Base-by-base conservation (phyloP, 148 eudicot genomes). In the Cornus suecica region DNA sequence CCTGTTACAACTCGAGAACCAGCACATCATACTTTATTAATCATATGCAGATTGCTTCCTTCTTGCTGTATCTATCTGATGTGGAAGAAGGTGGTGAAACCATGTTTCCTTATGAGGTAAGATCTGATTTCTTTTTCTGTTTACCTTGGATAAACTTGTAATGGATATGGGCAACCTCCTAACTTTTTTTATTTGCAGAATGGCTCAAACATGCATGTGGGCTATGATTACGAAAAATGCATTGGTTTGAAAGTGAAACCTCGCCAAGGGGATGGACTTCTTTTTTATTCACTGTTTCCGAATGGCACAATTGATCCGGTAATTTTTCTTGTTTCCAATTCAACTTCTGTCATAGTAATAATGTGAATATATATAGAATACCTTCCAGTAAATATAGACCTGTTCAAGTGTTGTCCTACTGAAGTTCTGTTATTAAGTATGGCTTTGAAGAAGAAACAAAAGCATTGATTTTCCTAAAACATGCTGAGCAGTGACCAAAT, bases 61-160 rank as follows among this genome's bases (percentile, higher is more conserved):
- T 90, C 80, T 83, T 90, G 84, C 82, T 90, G 69, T 90, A 90
- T 77, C 75, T 90, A 65, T 88, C 94, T 60, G 91, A 90, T 73
- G 94, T 88, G 73, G 91, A 90, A 88, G 91, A 86, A 84, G 94
- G 94, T 65, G 94, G 94, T 37, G 94, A 90, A 84, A 90, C 94
- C 52, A 88, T 90, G 88, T 90, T 90, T 76, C 94, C 94, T 28
- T 90, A 65, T 64, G 94, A 90, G 89, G 94, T 88, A 86, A 29
- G 75, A 75, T 42, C 15, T 10, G 48, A 45, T 51, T 31, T 32
- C 42, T 70, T 60, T 45, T 7, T 5, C 4, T 14, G 28, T 67
- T 73, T 58, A 58, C 20, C 72, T 54, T 48, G 25, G 64, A 41
- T 66, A 73, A 27, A 52, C 1, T 11, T 25, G 60, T 31, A 45